Percentiles rank a stretch among this genome's conserved stretches.
These are phyloP conservation scores for Hygrophila difformis DNA, from an alignment of 257 asterid species.

Conservation along the genomic window DNA sequence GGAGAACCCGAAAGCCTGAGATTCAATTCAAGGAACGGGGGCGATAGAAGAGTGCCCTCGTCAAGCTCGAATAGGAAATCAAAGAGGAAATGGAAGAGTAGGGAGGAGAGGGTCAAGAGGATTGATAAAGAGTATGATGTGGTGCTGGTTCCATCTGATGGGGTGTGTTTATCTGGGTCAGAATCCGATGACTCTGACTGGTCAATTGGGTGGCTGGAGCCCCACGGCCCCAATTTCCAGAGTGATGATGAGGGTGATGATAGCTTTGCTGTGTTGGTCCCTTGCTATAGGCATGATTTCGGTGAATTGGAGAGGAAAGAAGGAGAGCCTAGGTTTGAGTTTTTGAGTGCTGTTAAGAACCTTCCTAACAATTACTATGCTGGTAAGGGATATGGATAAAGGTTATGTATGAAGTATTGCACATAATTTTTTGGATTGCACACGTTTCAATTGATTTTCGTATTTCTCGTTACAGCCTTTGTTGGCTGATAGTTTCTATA, in stretches of 20 bases:
- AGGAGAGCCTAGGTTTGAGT: slow-evolving; percentile 31
- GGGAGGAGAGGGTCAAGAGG: slow-evolving; percentile 67
- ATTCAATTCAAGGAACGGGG: slow-evolving; percentile 42
- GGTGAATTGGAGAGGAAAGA: slow-evolving; percentile 22
- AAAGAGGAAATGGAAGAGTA: slow-evolving; percentile 78
- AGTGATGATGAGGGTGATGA: slow-evolving; percentile 65
- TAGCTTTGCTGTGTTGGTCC: slow-evolving; percentile 93
- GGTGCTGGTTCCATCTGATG: slow-evolving; percentile 88
- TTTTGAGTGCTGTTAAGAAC: slow-evolving; percentile 41
- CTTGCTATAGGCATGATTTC: slow-evolving; percentile 70
- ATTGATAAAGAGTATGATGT: slow-evolving; percentile 71
- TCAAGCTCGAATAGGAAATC: slow-evolving; percentile 35
- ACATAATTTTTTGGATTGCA: no score
- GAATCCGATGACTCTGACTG: slow-evolving; percentile 93
- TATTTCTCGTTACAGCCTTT: no score
- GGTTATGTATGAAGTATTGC: no score
- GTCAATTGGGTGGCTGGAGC: slow-evolving; percentile 98
- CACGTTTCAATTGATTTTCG: no score
- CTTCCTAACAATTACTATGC: slow-evolving; percentile 43
- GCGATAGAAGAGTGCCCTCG: slow-evolving; percentile 31
- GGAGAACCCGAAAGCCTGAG: slow-evolving; percentile 55
- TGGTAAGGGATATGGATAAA: no score
- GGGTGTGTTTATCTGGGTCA: slow-evolving; percentile 76
- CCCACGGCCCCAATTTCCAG: slow-evolving; percentile 79
- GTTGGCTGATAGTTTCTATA: no score